Base-by-base conservation (phyloP, 1,139 yeast genomes). In the Citeromyces siamensis region DNA sequence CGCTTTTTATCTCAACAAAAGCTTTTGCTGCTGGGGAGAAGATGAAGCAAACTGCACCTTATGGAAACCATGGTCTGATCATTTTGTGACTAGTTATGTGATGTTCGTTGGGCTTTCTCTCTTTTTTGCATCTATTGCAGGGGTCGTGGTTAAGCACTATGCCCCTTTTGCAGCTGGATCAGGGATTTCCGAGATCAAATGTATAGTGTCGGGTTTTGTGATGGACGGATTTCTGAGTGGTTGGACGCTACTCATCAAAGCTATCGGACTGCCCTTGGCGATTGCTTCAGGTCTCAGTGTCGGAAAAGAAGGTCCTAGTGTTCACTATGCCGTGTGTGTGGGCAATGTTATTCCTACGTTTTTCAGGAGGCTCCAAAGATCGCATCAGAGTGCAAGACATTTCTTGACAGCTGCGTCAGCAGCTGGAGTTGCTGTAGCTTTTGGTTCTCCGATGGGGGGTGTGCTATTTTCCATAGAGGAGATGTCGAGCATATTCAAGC, bases 141-240 rank as follows among this genome's bases (percentile, higher is more conserved):
- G 93, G 1, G 55, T 66, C 10, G 53, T 85, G 34, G 95, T 93
- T 34, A 66, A 73, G 46, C 55, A 58, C 16, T 77, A 73, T 49
- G 90, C 95, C 1, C 95, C 95, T 0, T 68, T 78, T 40, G 98
- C 98, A 1, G 94, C 98, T 1, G 98, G 98, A 0, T 83, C 95
- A 3, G 98, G 98, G 0, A 93, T 93, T 35, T 81, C 96, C 4
- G 99, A 93, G 54, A 90, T 93, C 55, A 93, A 93, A 56, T 83
- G 94, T 53, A 86, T 93, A 45, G 86, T 90, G 2, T 80, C 94
- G 0, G 99, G 99, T 0, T 93, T 88, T 53, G 75, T 72, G 17
- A 70, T 83, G 66, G 71, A 74, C 26, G 86, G 84, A 4, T 93
- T 88, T 48, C 64, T 90, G 38, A 83, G 80, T 16, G 68, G 78